Base-by-base conservation (phyloP, 768 basidiomycete genomes). In the Boletus rubropictus region DNA sequence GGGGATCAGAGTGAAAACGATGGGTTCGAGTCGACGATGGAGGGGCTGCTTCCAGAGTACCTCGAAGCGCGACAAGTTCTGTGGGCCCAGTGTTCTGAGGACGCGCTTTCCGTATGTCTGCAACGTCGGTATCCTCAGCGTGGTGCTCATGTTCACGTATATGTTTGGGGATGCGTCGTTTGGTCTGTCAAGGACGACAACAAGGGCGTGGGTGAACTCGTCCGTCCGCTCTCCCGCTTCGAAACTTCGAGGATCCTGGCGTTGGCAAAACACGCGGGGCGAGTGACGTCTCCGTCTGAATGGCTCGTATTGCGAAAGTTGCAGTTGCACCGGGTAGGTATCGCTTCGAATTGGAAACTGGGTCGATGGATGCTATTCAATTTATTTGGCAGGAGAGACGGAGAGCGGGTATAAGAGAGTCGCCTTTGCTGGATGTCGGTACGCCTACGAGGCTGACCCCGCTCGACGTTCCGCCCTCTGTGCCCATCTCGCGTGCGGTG, bases 291-390 rank as follows among this genome's bases (percentile, higher is more conserved):
- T 12, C 44, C 62, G 34, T 52, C 56, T 5, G 68, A 74, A 35
- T 60, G 62, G 18, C 63, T 78, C 22, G 51, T 62, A 22, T 35
- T 68, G 41, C 69, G 77, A 38, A 79, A 74, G 53, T 64, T 81
- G 38, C 75, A 74, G 56, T 44, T 81, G 12, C 63, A 62, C 28
- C 71, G 68, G 37, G 64, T 66, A 45, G 0, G 61, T 27, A 3
- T 24, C n/a, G 9, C 2, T 20, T 7, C 38, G 20, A 6, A 6
- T 8, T 17, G 17, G 17, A n/a, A 25, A 6, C 38, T 12, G 3
- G 5, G 18, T 17, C 29, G 15, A 21, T 39, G 20, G 2, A 29
- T 4, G 5, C 15, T 33, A 7, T 33, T 17, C 15, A n/a, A 9
- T 14, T 17, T n/a, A 17, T 20, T 22, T n/a, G 24, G 15, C 11